phyloP scores from a whole-genome alignment of 1,284 basidiomycete species.

The Melampsora larici-populina region DNA sequence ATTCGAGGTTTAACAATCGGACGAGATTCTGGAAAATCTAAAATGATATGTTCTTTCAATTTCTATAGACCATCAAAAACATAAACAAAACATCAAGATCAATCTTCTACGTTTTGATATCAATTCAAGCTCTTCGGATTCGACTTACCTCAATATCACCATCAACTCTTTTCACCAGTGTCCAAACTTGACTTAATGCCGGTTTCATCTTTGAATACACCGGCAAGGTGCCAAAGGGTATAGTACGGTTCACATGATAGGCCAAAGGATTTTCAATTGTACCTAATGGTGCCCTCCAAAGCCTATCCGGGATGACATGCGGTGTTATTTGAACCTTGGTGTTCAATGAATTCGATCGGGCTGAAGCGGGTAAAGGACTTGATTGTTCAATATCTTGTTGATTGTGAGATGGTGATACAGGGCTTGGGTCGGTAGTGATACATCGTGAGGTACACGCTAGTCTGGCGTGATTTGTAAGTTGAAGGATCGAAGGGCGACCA shows the following conservation, averaged over 20 bases:
- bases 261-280: slow-evolving; percentile 6
- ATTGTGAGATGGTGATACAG: too few species aligned
- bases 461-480: too few species aligned
- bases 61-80: not conserved
- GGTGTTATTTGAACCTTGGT: too few species aligned
- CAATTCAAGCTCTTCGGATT: not conserved
- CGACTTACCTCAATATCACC: slow-evolving; percentile 28
- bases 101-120: not conserved
- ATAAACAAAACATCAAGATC: not conserved
- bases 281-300: slow-evolving; percentile 27
- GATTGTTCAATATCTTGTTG: too few species aligned
- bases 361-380: too few species aligned
- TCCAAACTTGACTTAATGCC: slow-evolving; percentile 36
- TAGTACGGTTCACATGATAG: slow-evolving; percentile 7
- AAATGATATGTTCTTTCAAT: slow-evolving; percentile 24
- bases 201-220: slow-evolving; percentile 40
- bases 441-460: too few species aligned
- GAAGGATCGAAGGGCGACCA: too few species aligned
- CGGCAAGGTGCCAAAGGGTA: slow-evolving; percentile 31
- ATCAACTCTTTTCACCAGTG: slow-evolving; percentile 20
- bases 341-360: too few species aligned
- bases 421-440: too few species aligned
- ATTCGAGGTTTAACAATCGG: slow-evolving; percentile 23
- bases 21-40: slow-evolving; percentile 25
- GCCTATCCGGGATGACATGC: slow-evolving; percentile 26